Conservation (phyloP, 306 rosid species). For the Trifolium subterraneum region DNA sequence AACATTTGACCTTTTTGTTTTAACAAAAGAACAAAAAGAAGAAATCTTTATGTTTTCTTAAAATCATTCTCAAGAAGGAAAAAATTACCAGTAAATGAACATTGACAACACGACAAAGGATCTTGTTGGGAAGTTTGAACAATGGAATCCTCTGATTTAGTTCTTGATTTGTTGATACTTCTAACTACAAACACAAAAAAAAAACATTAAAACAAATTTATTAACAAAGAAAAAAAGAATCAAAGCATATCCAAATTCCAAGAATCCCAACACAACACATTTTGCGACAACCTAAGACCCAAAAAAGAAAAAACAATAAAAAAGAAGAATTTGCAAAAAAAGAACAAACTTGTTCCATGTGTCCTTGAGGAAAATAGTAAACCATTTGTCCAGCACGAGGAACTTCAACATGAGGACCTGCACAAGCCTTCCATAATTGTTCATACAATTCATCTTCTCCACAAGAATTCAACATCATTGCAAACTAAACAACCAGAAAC, state of each 20-base stretch:
- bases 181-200: slow-evolving; percentile 55
- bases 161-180: slow-evolving; percentile 90
- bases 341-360: slow-evolving; percentile 82
- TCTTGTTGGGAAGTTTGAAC: slow-evolving; percentile 84
- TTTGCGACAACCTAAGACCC: slow-evolving; percentile 5
- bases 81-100: slow-evolving; percentile 70
- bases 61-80: background rate
- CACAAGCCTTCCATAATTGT: slow-evolving; percentile 84
- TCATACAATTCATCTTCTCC: slow-evolving; percentile 56
- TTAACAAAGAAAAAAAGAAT: background rate
- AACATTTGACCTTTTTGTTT: background rate
- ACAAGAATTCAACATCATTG: slow-evolving; percentile 40
- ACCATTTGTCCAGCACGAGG: slow-evolving; percentile 64
- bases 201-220: background rate
- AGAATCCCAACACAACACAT: slow-evolving; percentile 8
- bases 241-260: slow-evolving; percentile 21
- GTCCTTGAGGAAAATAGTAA: slow-evolving; percentile 90
- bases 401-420: slow-evolving; percentile 80
- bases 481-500: background rate
- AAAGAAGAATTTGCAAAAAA: background rate
- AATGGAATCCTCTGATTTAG: slow-evolving; percentile 76
- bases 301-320: background rate
- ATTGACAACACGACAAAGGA: slow-evolving; percentile 75
- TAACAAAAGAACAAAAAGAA: slow-evolving; percentile 11
- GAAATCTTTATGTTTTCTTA: background rate